phyloP scores from a whole-genome alignment of 2,329 filamentous ascomycete genomes.

The Sphaceloma murrayae region DNA sequence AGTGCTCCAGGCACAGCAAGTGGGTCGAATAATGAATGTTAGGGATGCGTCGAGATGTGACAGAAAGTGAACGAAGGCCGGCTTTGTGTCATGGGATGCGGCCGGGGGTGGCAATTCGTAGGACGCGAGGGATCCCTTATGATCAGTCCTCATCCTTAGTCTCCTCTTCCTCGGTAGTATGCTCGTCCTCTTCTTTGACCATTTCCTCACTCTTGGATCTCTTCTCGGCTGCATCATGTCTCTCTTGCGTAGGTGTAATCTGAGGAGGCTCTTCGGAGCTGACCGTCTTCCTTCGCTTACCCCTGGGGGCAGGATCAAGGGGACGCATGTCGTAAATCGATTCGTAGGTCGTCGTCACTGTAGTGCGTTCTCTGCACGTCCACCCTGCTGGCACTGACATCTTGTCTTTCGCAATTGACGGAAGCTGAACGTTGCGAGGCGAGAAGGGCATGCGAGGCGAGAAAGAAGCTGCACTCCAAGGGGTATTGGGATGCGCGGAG shows the following conservation, averaged over 20 bases:
- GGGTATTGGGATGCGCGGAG: slow-evolving; percentile 28
- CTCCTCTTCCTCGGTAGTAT: slow-evolving; percentile 22
- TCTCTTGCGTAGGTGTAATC: slow-evolving; percentile 17
- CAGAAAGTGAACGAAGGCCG: too few relatives aligned
- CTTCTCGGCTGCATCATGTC: slow-evolving; percentile 13
- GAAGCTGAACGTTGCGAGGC: slow-evolving; percentile 57
- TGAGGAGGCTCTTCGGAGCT: slow-evolving; percentile 1
- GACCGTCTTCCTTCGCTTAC: slow-evolving; percentile 72
- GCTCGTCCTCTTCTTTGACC: slow-evolving; percentile 19
- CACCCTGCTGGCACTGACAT: slow-evolving; percentile 24
- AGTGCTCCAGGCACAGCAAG: too few relatives aligned
- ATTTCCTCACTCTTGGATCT: slow-evolving; percentile 2
- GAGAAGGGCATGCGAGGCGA: slow-evolving; percentile 40
- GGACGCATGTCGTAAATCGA: slow-evolving; percentile 53
- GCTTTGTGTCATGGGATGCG: too few relatives aligned
- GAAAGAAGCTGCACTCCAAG: slow-evolving; percentile 24
- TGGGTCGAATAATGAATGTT: too few relatives aligned
- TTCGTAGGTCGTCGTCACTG: slow-evolving; percentile 77
- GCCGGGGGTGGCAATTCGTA: too few relatives aligned
- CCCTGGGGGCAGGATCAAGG: slow-evolving; percentile 82
- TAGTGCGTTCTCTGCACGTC: slow-evolving; percentile 65
- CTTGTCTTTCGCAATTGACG: slow-evolving; percentile 19
- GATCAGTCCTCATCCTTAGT: slow-evolving; percentile 20
- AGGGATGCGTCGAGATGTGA: too few relatives aligned
- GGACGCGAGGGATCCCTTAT: slow-evolving; percentile 6